These are phyloP conservation scores for Helotiales sp. DNA, from an alignment of 2,329 filamentous ascomycete genomes.

Conservation along the genomic window DNA sequence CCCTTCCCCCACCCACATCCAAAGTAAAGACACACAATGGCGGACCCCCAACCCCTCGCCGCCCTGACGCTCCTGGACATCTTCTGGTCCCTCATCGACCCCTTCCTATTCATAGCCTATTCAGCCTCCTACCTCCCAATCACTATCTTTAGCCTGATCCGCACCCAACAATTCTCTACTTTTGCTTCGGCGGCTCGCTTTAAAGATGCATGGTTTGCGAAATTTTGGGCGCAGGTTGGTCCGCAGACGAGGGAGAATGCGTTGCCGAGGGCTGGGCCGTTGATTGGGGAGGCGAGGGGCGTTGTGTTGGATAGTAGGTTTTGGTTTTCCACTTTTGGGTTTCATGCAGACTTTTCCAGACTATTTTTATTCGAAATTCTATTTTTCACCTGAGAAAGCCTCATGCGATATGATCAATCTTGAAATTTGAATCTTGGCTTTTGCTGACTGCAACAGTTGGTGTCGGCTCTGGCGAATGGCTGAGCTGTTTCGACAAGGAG, in stretches of 20 bases:
- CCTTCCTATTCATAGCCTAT: conserved; percentile 58
- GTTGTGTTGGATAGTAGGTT: conserved; percentile 59
- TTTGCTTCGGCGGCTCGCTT: conserved; percentile 48
- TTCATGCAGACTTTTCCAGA: too few species aligned
- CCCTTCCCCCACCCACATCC: too few species aligned
- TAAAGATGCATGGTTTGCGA: conserved; percentile 60
- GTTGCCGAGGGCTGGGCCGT: conserved; percentile 53
- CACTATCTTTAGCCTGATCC: conserved; percentile 53
- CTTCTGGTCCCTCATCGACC: conserved; percentile 43
- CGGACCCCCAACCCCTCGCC: background rate
- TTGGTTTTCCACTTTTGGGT: background rate
- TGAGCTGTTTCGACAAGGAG: conserved; percentile 52
- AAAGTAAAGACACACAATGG: too few species aligned
- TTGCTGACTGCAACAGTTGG: background rate
- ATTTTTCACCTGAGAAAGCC: too few species aligned
- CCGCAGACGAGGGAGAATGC: conserved; percentile 53
- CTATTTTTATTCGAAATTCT: too few species aligned
- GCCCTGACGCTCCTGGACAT: conserved; percentile 24
- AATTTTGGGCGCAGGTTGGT: conserved; percentile 63
- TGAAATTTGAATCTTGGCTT: too few species aligned
- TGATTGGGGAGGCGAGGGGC: conserved; percentile 31
- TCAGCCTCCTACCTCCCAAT: conserved; percentile 56
- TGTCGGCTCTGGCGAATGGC: conserved; percentile 57
- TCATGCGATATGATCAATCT: too few species aligned
- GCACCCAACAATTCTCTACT: conserved; percentile 42